Evolutionary conservation across 1,284 basidiomycete genomes (phyloP).

Genomic region (Chondrostereum purpureum): DNA sequence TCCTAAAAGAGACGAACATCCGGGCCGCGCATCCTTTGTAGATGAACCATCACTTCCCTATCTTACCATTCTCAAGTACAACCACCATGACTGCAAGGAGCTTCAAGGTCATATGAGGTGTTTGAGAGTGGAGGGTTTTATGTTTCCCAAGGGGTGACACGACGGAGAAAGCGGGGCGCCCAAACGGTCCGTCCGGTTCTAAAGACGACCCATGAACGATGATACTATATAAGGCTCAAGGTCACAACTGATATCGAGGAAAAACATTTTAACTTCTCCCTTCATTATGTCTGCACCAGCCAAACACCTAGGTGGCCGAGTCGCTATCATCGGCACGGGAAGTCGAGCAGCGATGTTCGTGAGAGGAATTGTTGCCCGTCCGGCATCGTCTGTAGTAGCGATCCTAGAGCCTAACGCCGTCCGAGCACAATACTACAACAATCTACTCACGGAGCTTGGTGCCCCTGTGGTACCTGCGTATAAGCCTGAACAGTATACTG

Average conservation of each 20-base stretch:
- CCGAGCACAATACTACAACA: conserved; percentile 42
- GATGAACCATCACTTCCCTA: too few species aligned
- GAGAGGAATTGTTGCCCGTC: conserved; percentile 33
- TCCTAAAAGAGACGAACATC: too few species aligned
- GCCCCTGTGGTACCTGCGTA: conserved; percentile 33
- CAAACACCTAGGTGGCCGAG: conserved; percentile 27
- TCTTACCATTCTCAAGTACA: too few species aligned
- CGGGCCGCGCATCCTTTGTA: too few species aligned
- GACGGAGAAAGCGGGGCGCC: too few species aligned
- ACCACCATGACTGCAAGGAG: too few species aligned
- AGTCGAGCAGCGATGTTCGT: conserved; percentile 38
- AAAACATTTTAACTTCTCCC: too few species aligned
- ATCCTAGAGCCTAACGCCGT: conserved; percentile 44
- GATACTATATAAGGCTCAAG: not conserved
- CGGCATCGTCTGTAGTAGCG: conserved; percentile 34
- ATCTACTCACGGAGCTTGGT: conserved; percentile 32
- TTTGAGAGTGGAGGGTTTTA: too few species aligned
- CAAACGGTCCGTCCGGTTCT: too few species aligned
- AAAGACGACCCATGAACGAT: too few species aligned
- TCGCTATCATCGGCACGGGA: conserved; percentile 36
- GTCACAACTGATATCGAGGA: not conserved
- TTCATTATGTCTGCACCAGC: conserved; percentile 6
- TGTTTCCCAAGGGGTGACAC: too few species aligned
- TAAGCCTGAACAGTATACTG: conserved; percentile 35
- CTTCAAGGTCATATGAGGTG: too few species aligned